These are phyloP conservation scores for Rhodotorula sp. DNA, from an alignment of 1,284 basidiomycete genomes.

Conservation along the genomic window DNA sequence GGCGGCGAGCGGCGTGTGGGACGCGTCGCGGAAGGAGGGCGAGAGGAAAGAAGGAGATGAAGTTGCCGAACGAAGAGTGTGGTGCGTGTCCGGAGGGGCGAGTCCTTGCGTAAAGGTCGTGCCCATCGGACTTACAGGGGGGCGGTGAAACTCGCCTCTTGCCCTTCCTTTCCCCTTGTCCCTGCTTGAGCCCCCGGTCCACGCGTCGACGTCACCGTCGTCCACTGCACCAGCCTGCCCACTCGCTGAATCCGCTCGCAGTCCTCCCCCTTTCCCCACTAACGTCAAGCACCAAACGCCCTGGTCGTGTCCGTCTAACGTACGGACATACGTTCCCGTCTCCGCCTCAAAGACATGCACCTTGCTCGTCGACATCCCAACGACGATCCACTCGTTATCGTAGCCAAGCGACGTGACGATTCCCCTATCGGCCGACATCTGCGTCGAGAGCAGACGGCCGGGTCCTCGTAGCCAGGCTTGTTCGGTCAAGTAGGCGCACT, in stretches of 20 bases:
- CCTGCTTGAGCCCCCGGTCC: neutral
- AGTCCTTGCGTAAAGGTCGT: neutral
- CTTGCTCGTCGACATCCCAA: slow-evolving; percentile 82
- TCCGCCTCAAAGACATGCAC: slow-evolving; percentile 83
- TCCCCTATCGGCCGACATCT: slow-evolving; percentile 68
- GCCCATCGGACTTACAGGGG: neutral
- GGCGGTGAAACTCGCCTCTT: neutral
- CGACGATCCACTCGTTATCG: slow-evolving; percentile 79
- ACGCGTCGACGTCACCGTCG: neutral
- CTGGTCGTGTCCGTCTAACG: slow-evolving; percentile 74
- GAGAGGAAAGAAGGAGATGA: neutral
- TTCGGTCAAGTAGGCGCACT: slow-evolving; percentile 72
- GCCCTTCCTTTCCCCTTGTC: neutral
- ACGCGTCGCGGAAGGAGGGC: neutral
- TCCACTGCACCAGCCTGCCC: neutral
- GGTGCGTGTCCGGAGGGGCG: neutral
- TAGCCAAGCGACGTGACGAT: slow-evolving; percentile 86
- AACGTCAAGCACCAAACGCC: slow-evolving; percentile 93
- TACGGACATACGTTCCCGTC: slow-evolving; percentile 73
- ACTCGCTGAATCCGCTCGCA: neutral
- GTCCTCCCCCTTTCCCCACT: slow-evolving; percentile 50
- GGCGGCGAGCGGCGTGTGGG: slow-evolving; percentile 14
- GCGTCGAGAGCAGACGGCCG: slow-evolving; percentile 70
- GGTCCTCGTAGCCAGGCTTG: slow-evolving; percentile 77
- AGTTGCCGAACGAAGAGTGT: neutral